Base-by-base conservation (phyloP, 768 basidiomycete genomes). In the Hydnomerulius pinastri region DNA sequence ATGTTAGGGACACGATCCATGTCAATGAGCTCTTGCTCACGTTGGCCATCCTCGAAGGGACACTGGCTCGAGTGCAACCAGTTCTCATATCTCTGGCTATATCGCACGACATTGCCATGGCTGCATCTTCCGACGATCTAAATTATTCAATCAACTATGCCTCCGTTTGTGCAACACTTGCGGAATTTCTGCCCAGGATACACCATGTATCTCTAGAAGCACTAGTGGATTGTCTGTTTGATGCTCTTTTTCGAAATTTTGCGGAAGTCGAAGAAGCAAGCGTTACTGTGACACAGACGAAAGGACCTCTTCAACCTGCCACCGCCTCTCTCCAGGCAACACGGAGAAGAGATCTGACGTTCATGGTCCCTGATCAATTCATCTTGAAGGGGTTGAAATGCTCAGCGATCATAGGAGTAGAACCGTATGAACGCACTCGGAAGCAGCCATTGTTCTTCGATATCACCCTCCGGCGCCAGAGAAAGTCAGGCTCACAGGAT, bases 331-430 rank as follows among this genome's bases (percentile, higher is more conserved):
- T 84, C 28, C 69, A 76, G 41, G 70, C 75, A 24, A 61, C 62
- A 10, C 65, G 70, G 32, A 62, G 51, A 10, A 53, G 63, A 45
- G 50, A 53, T 15, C 62, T 47, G 32, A 42, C 8, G 25, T 43
- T 20, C 21, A 59, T 46, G 18, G 64, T 20, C 42, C 69, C 28
- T 39, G 53, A 9, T 64, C 65, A 50, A 46, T 65, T 48, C 42
- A 23, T 10, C 18, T 50, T 77, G 29, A 54, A 67, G 12, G 73
- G 74, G 39, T 66, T 93, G 8, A 59, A 69, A 4, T 78, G 82
- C 30, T 69, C 72, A 6, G 71, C 77, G 12, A 77, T 91, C 43
- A 72, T 93, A 20, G 90, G 92, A 3, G 70, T 92, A 32, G 80
- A 88, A 55, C 72, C 77, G 5, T 77, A 75, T 50, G 92, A 93